Evolutionary conservation across 176 grass and related monocot species (phyloP).

Genomic region (Rhynchospora tenuis): DNA sequence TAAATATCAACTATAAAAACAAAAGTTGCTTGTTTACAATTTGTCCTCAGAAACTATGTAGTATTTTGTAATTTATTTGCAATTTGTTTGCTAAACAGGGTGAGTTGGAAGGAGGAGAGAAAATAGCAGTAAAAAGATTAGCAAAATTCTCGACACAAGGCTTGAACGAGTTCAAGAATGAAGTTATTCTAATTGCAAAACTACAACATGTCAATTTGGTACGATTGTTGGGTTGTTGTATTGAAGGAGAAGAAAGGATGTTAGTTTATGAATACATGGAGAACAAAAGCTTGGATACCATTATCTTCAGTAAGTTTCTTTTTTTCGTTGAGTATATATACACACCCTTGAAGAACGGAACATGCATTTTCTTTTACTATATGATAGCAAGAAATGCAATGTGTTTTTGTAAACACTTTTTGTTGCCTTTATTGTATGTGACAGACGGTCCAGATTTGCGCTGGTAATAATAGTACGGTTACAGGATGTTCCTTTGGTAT

Average conservation of each 20-base stretch:
- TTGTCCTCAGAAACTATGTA: slow-evolving; percentile 11
- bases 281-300: slow-evolving; percentile 69
- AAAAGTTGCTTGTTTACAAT: background rate
- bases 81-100: slow-evolving; percentile 27
- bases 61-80: too few species aligned
- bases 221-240: slow-evolving; percentile 61
- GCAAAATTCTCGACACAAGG: slow-evolving; percentile 71
- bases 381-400: too few species aligned
- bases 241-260: slow-evolving; percentile 83
- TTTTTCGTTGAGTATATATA: background rate
- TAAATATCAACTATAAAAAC: background rate
- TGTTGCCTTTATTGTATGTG: background rate
- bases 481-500: too few species aligned
- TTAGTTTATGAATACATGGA: slow-evolving; percentile 90
- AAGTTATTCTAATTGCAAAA: slow-evolving; percentile 74
- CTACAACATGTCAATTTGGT: slow-evolving; percentile 88
- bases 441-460: background rate
- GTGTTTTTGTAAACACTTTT: background rate
- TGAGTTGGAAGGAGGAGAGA: slow-evolving; percentile 48
- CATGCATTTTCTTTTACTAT: background rate
- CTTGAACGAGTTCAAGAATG: slow-evolving; percentile 80
- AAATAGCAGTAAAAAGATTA: slow-evolving; percentile 70
- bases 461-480: background rate
- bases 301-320: slow-evolving; percentile 58
- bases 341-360: background rate